These are phyloP conservation scores for Avena eriantha DNA, from an alignment of 176 grass and related monocot species.

Conservation along the genomic window DNA sequence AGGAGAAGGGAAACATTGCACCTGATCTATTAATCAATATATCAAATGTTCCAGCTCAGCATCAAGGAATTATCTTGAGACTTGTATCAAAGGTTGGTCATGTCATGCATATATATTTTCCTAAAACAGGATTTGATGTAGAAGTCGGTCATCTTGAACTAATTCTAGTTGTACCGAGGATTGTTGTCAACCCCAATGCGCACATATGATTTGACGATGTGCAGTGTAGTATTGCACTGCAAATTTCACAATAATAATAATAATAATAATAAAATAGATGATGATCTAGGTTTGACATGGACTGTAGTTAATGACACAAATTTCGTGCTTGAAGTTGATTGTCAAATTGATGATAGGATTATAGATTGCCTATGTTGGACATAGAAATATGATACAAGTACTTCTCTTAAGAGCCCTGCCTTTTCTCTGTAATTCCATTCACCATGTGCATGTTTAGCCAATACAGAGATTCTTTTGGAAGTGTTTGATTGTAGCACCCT, in stretches of 20 bases:
- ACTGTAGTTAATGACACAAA: conserved; percentile 16
- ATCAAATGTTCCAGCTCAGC: conserved; percentile 72
- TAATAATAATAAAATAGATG: neutral
- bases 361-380: neutral
- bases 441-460: conserved; percentile 13
- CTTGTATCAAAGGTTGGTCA: conserved; percentile 76
- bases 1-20: conserved; percentile 77
- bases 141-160: conserved; percentile 7
- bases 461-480: neutral
- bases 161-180: conserved; percentile 12
- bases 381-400: conserved; percentile 17
- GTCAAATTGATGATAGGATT: neutral
- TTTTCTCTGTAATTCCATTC: neutral
- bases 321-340: conserved; percentile 12
- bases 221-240: neutral
- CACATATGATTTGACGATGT: conserved; percentile 13
- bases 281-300: neutral
- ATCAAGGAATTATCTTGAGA: conserved; percentile 90
- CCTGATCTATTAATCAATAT: conserved; percentile 84
- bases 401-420: neutral
- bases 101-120: conserved; percentile 21
- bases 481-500: conserved; percentile 1
- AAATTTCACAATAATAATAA: neutral
- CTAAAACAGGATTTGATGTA: neutral
- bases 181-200: neutral